Evolutionary conservation across 768 basidiomycete genomes (phyloP).

Genomic region (Agaricus subrufescens): DNA sequence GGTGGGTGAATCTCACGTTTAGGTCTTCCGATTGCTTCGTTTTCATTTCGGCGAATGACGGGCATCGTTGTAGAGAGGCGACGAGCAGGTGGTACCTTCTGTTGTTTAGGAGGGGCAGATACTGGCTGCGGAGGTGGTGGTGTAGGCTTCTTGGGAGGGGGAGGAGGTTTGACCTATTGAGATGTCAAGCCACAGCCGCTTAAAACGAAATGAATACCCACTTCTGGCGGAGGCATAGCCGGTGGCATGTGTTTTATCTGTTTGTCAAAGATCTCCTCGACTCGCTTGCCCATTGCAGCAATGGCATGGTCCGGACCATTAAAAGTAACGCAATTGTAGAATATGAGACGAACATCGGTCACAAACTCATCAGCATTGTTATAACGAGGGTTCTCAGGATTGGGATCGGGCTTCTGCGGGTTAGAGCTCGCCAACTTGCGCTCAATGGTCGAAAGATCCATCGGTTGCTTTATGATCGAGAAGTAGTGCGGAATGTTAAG

Average conservation of each 20-base stretch:
- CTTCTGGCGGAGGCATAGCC: slow-evolving; percentile 48
- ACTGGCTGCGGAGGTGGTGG: slow-evolving; percentile 37
- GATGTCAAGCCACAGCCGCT: neutral
- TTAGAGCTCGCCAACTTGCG: slow-evolving; percentile 80
- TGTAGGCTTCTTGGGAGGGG: slow-evolving; percentile 42
- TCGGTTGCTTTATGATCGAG: slow-evolving; percentile 81
- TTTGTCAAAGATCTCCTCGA: slow-evolving; percentile 87
- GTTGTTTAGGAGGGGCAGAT: slow-evolving; percentile 40
- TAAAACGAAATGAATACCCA: slow-evolving; percentile 29
- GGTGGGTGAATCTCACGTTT: slow-evolving; percentile 98
- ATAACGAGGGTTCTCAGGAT: slow-evolving; percentile 73
- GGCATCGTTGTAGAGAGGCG: slow-evolving; percentile 80
- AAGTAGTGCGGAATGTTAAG: slow-evolving; percentile 87
- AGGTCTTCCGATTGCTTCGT: slow-evolving; percentile 63
- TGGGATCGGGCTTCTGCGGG: slow-evolving; percentile 69
- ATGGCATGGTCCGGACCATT: slow-evolving; percentile 90
- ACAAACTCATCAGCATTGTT: slow-evolving; percentile 74
- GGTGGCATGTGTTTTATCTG: slow-evolving; percentile 80
- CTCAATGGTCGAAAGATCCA: slow-evolving; percentile 94
- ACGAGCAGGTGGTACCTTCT: slow-evolving; percentile 44
- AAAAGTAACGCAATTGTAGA: slow-evolving; percentile 85
- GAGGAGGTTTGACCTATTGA: slow-evolving; percentile 34
- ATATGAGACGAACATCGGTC: slow-evolving; percentile 81
- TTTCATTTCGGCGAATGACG: slow-evolving; percentile 76
- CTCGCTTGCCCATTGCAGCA: slow-evolving; percentile 69